Evolutionary conservation across 2,329 filamentous ascomycete genomes (phyloP).

Genomic region (Botrytis pseudocinerea): DNA sequence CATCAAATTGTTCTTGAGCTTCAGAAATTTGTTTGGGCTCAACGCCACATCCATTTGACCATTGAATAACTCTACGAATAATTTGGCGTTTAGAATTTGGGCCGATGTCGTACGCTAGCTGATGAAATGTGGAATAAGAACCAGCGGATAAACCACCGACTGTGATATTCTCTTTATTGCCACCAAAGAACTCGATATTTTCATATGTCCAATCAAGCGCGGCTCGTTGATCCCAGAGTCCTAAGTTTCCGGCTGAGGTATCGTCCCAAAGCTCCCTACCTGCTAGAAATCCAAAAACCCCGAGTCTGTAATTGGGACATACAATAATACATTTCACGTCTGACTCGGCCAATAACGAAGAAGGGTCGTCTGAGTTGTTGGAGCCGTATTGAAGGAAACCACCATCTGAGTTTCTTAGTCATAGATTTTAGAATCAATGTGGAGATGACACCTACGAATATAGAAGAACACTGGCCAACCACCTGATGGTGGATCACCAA

Average conservation of each 20-base stretch:
- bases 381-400: slow-evolving; percentile 43
- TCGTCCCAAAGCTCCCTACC: slow-evolving; percentile 6
- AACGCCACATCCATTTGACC: slow-evolving; percentile 48
- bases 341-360: slow-evolving; percentile 63
- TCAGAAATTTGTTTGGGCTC: slow-evolving; percentile 44
- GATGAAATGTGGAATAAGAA: slow-evolving; percentile 36
- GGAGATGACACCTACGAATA: slow-evolving; percentile 17
- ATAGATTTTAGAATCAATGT: not conserved
- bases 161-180: slow-evolving; percentile 46
- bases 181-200: slow-evolving; percentile 68
- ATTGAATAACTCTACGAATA: slow-evolving; percentile 26
- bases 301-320: slow-evolving; percentile 55
- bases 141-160: slow-evolving; percentile 53
- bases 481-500: slow-evolving; percentile 8
- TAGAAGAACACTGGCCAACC: slow-evolving; percentile 21
- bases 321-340: slow-evolving; percentile 58
- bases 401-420: slow-evolving; percentile 45
- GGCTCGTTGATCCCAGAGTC: slow-evolving; percentile 60
- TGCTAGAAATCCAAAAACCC: slow-evolving; percentile 45
- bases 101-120: slow-evolving; percentile 28
- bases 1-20: slow-evolving; percentile 28
- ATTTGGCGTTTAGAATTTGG: slow-evolving; percentile 25
- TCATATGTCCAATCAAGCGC: slow-evolving; percentile 58
- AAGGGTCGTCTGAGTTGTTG: slow-evolving; percentile 45
- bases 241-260: slow-evolving; percentile 41